Percentiles rank a stretch among this genome's conserved stretches.
These are phyloP conservation scores for Vaccinium macrocarpon DNA, from an alignment of 148 eudicot species.

Conservation along the genomic window DNA sequence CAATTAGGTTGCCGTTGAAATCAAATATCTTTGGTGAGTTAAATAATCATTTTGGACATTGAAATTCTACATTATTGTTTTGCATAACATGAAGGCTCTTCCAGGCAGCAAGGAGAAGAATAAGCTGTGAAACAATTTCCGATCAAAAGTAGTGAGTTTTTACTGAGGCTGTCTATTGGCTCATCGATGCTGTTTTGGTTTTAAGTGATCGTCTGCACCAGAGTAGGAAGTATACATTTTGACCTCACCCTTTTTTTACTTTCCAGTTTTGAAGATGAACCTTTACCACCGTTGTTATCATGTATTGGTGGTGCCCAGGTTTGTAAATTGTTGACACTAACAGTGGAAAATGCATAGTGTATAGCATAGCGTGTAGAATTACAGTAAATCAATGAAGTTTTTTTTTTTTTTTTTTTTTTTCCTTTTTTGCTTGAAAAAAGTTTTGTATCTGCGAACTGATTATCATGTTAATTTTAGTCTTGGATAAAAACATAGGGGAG, in stretches of 20 bases:
- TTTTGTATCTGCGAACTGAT: not conserved
- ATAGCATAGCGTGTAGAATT: not conserved
- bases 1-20: constrained; percentile 65
- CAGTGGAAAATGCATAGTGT: not conserved
- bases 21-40: constrained; percentile 76
- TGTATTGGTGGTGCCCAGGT: not conserved
- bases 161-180: not conserved
- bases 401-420: not conserved
- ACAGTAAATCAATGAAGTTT: not conserved
- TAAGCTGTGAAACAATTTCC: constrained; percentile 27
- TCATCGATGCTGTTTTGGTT: not conserved
- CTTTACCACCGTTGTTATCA: not conserved
- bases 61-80: not conserved
- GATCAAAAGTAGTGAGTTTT: not conserved
- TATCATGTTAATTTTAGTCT: not conserved
- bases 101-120: constrained; percentile 80
- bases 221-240: not conserved
- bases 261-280: not conserved
- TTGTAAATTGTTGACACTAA: not conserved
- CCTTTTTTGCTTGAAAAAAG: not conserved
- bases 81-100: constrained; percentile 20
- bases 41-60: not conserved
- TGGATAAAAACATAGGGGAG: not conserved
- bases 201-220: not conserved
- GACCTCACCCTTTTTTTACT: not conserved